Conservation (phyloP, 257 asterid genomes). For the Scutellaria minor region DNA sequence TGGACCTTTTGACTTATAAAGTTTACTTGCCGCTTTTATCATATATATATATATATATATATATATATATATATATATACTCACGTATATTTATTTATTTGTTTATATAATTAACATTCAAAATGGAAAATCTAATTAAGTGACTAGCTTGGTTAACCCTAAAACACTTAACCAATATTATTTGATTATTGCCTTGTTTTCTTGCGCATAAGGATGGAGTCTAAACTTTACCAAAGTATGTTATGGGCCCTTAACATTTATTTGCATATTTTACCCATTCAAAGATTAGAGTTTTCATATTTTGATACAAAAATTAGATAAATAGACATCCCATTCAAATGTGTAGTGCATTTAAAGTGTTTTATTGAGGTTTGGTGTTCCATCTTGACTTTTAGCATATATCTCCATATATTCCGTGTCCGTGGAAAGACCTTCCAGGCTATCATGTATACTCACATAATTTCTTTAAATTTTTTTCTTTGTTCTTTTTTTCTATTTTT, state of each 20-base stretch:
- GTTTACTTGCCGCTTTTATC: slow-evolving; percentile 26
- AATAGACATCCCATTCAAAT: not conserved
- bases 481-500: too few relatives aligned
- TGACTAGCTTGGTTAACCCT: not conserved
- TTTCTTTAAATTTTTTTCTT: too few relatives aligned
- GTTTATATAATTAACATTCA: not conserved
- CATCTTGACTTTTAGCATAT: slow-evolving; percentile 2
- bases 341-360: slow-evolving; percentile 1
- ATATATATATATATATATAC: not conserved
- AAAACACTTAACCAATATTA: slow-evolving; percentile 19
- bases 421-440: too few relatives aligned
- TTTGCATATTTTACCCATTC: not conserved
- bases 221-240: slow-evolving; percentile 1
- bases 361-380: not conserved
- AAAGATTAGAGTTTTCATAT: not conserved
- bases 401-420: too few relatives aligned
- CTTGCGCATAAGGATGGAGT: slow-evolving; percentile 28
- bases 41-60: not conserved
- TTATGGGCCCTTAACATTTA: too few relatives aligned
- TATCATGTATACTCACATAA: too few relatives aligned
- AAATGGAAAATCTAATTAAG: too few relatives aligned
- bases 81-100: not conserved
- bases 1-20: slow-evolving; percentile 11
- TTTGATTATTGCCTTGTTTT: not conserved
- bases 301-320: not conserved